phyloP scores from a whole-genome alignment of 2,329 filamentous ascomycete species.

The Chaetomium sp. region DNA sequence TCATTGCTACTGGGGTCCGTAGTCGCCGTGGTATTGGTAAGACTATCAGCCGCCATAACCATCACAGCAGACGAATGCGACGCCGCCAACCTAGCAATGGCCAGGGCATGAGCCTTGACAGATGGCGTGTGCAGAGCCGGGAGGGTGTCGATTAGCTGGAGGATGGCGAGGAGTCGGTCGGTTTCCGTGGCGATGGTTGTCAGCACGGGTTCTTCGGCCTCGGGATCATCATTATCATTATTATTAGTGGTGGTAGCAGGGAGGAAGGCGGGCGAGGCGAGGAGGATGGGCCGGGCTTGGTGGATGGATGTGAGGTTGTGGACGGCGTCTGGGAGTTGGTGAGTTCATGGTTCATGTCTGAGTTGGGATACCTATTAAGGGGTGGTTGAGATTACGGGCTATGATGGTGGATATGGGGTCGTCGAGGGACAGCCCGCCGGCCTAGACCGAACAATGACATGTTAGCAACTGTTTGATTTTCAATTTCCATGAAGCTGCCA shows the following conservation, averaged over 20 bases:
- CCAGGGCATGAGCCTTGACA: not conserved
- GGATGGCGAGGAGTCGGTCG: conserved; percentile 1
- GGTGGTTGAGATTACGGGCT: too few species aligned
- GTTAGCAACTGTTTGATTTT: too few species aligned
- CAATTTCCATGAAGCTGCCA: too few species aligned
- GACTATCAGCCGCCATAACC: conserved; percentile 13
- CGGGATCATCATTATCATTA: not conserved
- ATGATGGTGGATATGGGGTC: too few species aligned
- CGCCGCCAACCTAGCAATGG: conserved; percentile 3
- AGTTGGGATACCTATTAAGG: too few species aligned
- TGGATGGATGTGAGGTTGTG: conserved; percentile 4
- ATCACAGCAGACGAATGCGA: conserved; percentile 2
- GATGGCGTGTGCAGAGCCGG: conserved; percentile 10
- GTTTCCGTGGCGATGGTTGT: conserved; percentile 8
- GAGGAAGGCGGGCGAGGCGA: not conserved
- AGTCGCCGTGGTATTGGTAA: too few species aligned
- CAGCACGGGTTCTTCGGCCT: conserved; percentile 4
- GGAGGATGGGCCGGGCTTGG: not conserved
- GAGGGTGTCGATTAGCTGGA: not conserved
- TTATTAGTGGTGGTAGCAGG: too few species aligned
- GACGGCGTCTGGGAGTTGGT: conserved; percentile 2
- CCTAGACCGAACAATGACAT: too few species aligned
- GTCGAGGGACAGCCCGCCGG: too few species aligned
- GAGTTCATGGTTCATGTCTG: too few species aligned
- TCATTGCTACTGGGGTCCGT: too few species aligned